Evolutionary conservation across 2,329 filamentous ascomycete genomes (phyloP).

Genomic region (Fusarium keratoplasticum): DNA sequence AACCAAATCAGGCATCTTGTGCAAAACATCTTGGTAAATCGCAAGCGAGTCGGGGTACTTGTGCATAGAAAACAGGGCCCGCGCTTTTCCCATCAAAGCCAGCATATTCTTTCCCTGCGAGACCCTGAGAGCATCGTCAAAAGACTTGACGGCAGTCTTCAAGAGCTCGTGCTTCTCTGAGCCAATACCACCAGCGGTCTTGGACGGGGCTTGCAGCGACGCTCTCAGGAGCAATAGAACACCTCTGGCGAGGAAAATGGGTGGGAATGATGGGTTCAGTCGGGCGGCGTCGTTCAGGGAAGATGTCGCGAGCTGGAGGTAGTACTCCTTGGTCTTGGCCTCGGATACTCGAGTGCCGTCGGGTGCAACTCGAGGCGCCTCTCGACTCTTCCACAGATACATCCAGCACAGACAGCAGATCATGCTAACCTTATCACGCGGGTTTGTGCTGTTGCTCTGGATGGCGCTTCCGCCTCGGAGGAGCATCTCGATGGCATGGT

Average conservation of each 20-base stretch:
- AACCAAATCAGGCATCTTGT: constrained; percentile 85
- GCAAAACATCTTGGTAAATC: constrained; percentile 87
- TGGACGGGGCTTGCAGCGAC: constrained; percentile 82
- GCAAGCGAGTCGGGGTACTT: constrained; percentile 87
- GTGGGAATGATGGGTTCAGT: constrained; percentile 91
- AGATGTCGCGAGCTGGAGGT: constrained; percentile 88
- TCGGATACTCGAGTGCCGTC: constrained; percentile 76
- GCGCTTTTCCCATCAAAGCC: constrained; percentile 89
- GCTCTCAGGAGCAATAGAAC: constrained; percentile 90
- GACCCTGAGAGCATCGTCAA: constrained; percentile 90
- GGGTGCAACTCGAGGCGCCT: constrained; percentile 73
- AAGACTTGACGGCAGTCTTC: constrained; percentile 88
- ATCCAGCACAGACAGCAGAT: constrained; percentile 90
- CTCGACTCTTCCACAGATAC: constrained; percentile 88
- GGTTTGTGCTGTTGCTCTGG: constrained; percentile 75
- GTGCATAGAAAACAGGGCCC: constrained; percentile 86
- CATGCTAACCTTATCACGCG: constrained; percentile 87
- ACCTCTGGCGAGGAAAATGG: constrained; percentile 90
- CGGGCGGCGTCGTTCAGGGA: constrained; percentile 95
- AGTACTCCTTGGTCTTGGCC: constrained; percentile 91
- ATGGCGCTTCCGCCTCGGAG: constrained; percentile 79
- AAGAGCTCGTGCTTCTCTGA: constrained; percentile 82
- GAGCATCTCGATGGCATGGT: constrained; percentile 81
- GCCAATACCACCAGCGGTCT: constrained; percentile 73
- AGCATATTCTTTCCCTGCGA: constrained; percentile 91